Base-by-base conservation (phyloP, 768 basidiomycete species). In the Erythrobasidium yunnanense region DNA sequence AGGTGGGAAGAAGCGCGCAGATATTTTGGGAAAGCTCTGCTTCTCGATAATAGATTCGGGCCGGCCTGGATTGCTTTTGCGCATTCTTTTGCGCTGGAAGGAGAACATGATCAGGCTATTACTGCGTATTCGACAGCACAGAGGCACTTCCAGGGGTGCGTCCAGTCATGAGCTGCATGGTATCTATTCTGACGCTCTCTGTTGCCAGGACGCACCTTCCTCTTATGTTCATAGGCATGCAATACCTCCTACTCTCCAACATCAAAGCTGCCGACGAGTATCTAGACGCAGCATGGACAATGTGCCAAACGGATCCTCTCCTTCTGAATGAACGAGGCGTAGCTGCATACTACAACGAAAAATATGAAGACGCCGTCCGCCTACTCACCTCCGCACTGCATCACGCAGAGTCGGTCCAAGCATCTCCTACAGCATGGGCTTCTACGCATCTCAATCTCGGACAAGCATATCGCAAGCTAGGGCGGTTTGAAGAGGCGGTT, bases 11-110 rank as follows among this genome's bases (percentile, higher is more conserved):
- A 93, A 71, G 90, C 92, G 1, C 80, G 93, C 71, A 85, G 92
- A 70, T 97, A 92, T 74, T 93, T 97, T 75, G 93, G 91, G 90
- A 99, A 99, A 82, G 89, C 92, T 0, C 90, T 89, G 2, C 77
- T 99, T 15, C 90, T 97, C 85, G 93, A 99, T 74, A 88, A 92
- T 20, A 83, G 93, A 2, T 95, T 95, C 75, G 90, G 85, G 0
- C 91, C 95, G 8, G 90, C 93, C 0, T 99, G 95, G 95, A 83
- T 96, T 55, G 89, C 91, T 1, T 99, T 97, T 74, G 95, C 88
- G 8, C 95, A 99, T 76, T 91, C 91, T 0, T 99, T 95, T 78
- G 90, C 93, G 1, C 79, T 88, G 70, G 95, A 99, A 75, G 92
- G 92, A 17, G 95, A 99, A 75, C 95, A 97, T 78, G 93, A 97